A percentile compares a stretch with the other conserved stretches of the same genome.
These are phyloP conservation scores for Chrysosporium queenslandicum DNA, from an alignment of 2,329 filamentous ascomycete species.

Conservation along the genomic window DNA sequence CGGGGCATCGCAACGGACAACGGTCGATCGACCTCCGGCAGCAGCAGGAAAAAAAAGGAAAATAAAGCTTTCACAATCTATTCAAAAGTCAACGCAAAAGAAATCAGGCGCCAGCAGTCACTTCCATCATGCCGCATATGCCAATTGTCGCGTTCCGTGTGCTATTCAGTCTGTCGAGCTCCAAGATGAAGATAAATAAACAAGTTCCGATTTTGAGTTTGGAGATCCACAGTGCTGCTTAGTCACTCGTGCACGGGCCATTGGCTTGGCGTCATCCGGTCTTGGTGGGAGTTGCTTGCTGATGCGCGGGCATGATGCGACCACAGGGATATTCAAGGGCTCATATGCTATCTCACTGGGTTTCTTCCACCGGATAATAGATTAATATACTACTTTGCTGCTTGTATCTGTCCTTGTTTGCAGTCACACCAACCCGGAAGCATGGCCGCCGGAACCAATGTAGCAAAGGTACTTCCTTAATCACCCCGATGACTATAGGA, in stretches of 20 bases:
- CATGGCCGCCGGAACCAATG: slow-evolving; percentile 52
- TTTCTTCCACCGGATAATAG: too few relatives aligned
- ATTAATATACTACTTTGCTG: too few relatives aligned
- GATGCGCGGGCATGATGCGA: too few relatives aligned
- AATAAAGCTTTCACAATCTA: not conserved
- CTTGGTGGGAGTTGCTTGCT: too few relatives aligned
- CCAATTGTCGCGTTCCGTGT: not conserved
- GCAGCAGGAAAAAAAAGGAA: not conserved
- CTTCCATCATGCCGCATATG: not conserved
- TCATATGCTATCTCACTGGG: too few relatives aligned
- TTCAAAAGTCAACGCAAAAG: too few relatives aligned
- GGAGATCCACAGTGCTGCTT: not conserved
- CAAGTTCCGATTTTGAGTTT: not conserved
- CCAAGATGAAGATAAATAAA: not conserved
- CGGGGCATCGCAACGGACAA: slow-evolving; percentile 56
- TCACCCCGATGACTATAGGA: not conserved
- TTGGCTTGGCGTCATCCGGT: too few relatives aligned
- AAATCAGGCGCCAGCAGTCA: not conserved
- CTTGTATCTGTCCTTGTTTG: not conserved
- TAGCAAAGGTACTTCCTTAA: slow-evolving; percentile 43
- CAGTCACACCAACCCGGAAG: not conserved
- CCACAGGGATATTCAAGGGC: too few relatives aligned
- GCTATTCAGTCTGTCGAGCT: not conserved
- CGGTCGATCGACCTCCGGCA: not conserved
- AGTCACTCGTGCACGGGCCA: not conserved